phyloP scores from a whole-genome alignment of 2,329 filamentous ascomycete species.

The Phialocephala subalpina region DNA sequence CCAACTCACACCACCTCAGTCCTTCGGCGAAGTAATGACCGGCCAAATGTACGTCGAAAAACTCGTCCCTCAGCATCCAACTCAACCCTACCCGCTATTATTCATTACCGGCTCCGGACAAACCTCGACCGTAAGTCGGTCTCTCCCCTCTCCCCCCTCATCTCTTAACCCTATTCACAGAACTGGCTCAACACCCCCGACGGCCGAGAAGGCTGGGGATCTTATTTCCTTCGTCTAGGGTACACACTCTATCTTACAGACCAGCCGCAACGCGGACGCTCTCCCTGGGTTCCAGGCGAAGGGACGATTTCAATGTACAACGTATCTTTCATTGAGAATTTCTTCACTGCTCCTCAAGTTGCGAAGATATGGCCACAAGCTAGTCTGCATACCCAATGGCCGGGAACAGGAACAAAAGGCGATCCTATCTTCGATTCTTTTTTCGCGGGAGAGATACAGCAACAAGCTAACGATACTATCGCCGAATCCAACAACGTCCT shows the following conservation, averaged over 20 bases:
- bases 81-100: slow-evolving; percentile 13
- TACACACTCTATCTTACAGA: slow-evolving; percentile 10
- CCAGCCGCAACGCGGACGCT: slow-evolving; percentile 8
- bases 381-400: slow-evolving; percentile 3
- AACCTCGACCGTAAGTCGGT: slow-evolving; percentile 13
- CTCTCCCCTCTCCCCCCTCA: background rate
- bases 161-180: background rate
- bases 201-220: slow-evolving; percentile 2
- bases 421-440: slow-evolving; percentile 5
- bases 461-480: background rate
- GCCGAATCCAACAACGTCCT: background rate
- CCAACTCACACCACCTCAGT: background rate
- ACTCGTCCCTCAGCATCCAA: slow-evolving; percentile 43
- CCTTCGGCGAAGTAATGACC: slow-evolving; percentile 5
- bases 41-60: slow-evolving; percentile 56
- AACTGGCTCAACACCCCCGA: slow-evolving; percentile 12
- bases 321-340: slow-evolving; percentile 3
- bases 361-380: slow-evolving; percentile 1
- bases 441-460: slow-evolving; percentile 1
- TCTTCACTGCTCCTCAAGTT: background rate
- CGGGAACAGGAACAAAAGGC: background rate
- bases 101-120: slow-evolving; percentile 16
- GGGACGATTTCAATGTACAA: slow-evolving; percentile 6
- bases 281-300: slow-evolving; percentile 1
- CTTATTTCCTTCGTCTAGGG: background rate